Evolutionary conservation across 2,329 filamentous ascomycete genomes (phyloP).

Genomic region (Talaromyces sp.): DNA sequence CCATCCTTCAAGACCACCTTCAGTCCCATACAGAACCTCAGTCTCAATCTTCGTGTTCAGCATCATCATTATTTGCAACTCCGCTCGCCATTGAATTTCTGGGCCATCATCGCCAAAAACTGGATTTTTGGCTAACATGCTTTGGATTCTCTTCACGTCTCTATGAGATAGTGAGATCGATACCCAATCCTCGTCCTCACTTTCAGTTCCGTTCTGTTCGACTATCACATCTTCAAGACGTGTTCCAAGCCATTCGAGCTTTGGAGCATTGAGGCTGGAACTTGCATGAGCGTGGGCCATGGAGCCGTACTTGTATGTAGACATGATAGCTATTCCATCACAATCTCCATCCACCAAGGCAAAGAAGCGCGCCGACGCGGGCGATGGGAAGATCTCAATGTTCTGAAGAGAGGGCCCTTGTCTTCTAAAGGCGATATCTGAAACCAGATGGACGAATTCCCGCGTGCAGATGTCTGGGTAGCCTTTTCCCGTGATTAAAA

Average conservation of each 20-base stretch:
- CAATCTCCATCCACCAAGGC: constrained; percentile 60
- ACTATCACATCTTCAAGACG: constrained; percentile 36
- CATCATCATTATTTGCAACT: constrained; percentile 61
- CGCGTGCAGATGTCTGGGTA: constrained; percentile 61
- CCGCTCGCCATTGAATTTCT: constrained; percentile 46
- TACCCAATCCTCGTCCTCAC: constrained; percentile 24
- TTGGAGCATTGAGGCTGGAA: constrained; percentile 43
- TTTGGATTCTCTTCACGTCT: constrained; percentile 54
- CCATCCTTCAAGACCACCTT: constrained; percentile 43
- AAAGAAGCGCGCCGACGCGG: constrained; percentile 43
- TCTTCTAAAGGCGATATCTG: constrained; percentile 24
- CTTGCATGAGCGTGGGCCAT: constrained; percentile 54
- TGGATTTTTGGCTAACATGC: constrained; percentile 50
- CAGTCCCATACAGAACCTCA: constrained; percentile 50
- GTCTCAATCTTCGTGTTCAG: constrained; percentile 61
- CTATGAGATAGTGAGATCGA: constrained; percentile 49
- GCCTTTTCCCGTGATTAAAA: constrained; percentile 63
- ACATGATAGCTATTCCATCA: constrained; percentile 60
- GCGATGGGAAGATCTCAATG: constrained; percentile 22
- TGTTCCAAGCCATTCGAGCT: constrained; percentile 59
- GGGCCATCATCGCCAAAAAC: constrained; percentile 43
- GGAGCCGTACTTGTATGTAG: constrained; percentile 62
- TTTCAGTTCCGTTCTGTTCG: constrained; percentile 24
- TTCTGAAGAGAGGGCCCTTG: background rate
- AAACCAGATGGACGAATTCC: constrained; percentile 49